Evolutionary conservation across 2,329 filamentous ascomycete species (phyloP).

Genomic region (Trichoderma guizhouense): DNA sequence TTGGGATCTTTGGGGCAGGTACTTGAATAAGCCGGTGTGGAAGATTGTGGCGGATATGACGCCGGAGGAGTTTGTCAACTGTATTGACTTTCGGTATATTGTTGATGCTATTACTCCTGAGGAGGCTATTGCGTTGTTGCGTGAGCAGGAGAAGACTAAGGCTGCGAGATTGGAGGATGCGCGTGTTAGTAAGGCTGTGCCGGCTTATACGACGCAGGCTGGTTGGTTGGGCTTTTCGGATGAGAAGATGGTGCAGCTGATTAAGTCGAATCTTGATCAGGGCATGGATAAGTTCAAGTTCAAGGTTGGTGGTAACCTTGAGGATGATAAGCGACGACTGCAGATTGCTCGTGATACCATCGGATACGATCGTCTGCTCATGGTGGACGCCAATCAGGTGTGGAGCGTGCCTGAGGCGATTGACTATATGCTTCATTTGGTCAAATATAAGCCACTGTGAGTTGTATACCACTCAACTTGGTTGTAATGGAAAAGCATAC

Average conservation of each 20-base stretch:
- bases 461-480: neutral
- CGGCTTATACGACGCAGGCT: slow-evolving; percentile 83
- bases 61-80: slow-evolving; percentile 77
- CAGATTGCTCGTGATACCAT: slow-evolving; percentile 73
- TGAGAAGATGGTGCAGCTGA: slow-evolving; percentile 74
- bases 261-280: slow-evolving; percentile 68
- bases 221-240: slow-evolving; percentile 90
- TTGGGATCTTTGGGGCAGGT: slow-evolving; percentile 94
- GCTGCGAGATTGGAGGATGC: slow-evolving; percentile 68
- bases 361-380: slow-evolving; percentile 80
- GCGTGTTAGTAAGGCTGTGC: slow-evolving; percentile 68
- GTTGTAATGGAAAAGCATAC: neutral
- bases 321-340: slow-evolving; percentile 67
- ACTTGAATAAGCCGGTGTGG: slow-evolving; percentile 82
- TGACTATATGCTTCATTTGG: slow-evolving; percentile 75
- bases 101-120: slow-evolving; percentile 83
- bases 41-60: slow-evolving; percentile 83
- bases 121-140: slow-evolving; percentile 71
- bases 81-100: slow-evolving; percentile 92
- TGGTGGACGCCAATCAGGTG: slow-evolving; percentile 90
- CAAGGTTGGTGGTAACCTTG: slow-evolving; percentile 76
- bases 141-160: slow-evolving; percentile 64
- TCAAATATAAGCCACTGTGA: slow-evolving; percentile 65
- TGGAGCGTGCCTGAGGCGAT: slow-evolving; percentile 90
- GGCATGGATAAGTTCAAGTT: slow-evolving; percentile 86